Conservation (phyloP, 306 rosid species). For the Parietaria judaica region DNA sequence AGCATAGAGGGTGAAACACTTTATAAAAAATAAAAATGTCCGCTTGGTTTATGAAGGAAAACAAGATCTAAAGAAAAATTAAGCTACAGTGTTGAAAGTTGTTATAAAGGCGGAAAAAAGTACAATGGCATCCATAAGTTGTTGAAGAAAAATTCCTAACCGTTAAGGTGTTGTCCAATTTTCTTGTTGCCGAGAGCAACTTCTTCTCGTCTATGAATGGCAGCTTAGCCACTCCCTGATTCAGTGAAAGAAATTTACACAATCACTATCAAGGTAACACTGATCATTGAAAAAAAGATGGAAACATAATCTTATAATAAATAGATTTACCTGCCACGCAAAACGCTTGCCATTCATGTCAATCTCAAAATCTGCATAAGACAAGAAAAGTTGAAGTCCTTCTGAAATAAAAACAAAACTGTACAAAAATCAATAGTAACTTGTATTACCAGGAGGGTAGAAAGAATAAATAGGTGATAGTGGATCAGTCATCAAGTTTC, state of each 20-base stretch:
- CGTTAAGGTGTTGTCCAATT: conserved; percentile 79
- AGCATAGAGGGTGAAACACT: conserved; percentile 15
- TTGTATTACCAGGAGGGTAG: conserved; percentile 71
- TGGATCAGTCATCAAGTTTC: conserved; percentile 77
- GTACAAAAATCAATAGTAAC: conserved; percentile 12
- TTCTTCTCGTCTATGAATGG: conserved; percentile 92
- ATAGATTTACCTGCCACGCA: conserved; percentile 76
- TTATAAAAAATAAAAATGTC: conserved; percentile 3
- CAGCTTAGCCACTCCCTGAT: conserved; percentile 90
- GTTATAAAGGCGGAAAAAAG: neutral
- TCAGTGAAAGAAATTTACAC: conserved; percentile 3
- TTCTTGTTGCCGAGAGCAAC: conserved; percentile 66
- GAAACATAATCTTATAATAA: no score
- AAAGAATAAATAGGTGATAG: conserved; percentile 66
- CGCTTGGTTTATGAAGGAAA: neutral
- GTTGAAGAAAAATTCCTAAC: conserved; percentile 26
- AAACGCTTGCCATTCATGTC: conserved; percentile 98
- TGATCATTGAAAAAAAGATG: conserved; percentile 2
- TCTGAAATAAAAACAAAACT: conserved; percentile 14
- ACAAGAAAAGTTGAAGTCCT: conserved; percentile 7
- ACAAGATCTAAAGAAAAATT: neutral
- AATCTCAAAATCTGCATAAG: conserved; percentile 72
- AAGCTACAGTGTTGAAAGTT: neutral
- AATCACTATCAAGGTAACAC: conserved; percentile 1
- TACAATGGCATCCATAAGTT: neutral